A percentile compares a stretch with the other conserved stretches of the same genome.
Conservation (phyloP, 768 basidiomycete species). For the Xerocomellus intermedius region DNA sequence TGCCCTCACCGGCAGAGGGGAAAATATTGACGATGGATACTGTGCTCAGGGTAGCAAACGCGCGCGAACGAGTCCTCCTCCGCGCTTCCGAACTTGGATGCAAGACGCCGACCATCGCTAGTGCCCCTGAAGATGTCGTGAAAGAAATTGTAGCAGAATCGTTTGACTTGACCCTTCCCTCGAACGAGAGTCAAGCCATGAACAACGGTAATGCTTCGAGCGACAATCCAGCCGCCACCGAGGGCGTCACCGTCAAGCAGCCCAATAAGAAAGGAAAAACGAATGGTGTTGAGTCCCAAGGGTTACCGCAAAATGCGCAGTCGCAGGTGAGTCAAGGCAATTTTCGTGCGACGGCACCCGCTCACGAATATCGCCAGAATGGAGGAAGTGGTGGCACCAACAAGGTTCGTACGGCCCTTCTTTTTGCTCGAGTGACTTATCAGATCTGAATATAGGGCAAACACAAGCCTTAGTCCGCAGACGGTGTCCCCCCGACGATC, state of each 20-base stretch:
- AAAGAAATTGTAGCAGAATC: conserved; percentile 30
- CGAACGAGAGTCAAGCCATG: conserved; percentile 9
- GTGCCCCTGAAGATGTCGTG: conserved; percentile 27
- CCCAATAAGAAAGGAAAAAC: not conserved
- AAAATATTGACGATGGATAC: conserved; percentile 57
- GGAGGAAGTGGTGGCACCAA: not conserved
- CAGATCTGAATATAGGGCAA: not conserved
- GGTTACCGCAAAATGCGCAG: rapidly evolving
- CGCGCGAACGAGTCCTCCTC: conserved; percentile 46
- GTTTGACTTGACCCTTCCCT: conserved; percentile 27
- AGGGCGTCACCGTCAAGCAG: not conserved
- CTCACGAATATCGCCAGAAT: conserved; percentile 8
- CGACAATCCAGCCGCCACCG: too few relatives aligned
- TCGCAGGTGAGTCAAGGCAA: conserved; percentile 3
- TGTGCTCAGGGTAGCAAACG: conserved; percentile 47
- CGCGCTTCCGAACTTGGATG: conserved; percentile 33
- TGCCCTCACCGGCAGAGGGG: conserved; percentile 55
- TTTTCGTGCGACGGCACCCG: not conserved
- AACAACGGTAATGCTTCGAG: not conserved
- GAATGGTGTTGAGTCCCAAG: not conserved
- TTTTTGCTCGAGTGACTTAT: not conserved
- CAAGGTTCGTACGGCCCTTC: conserved; percentile 1
- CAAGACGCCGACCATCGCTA: conserved; percentile 27
- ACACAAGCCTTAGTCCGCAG: not conserved
- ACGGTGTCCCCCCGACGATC: too few relatives aligned